Base-by-base conservation (phyloP, 805 yeast species). In the Lipomyces kockii region DNA sequence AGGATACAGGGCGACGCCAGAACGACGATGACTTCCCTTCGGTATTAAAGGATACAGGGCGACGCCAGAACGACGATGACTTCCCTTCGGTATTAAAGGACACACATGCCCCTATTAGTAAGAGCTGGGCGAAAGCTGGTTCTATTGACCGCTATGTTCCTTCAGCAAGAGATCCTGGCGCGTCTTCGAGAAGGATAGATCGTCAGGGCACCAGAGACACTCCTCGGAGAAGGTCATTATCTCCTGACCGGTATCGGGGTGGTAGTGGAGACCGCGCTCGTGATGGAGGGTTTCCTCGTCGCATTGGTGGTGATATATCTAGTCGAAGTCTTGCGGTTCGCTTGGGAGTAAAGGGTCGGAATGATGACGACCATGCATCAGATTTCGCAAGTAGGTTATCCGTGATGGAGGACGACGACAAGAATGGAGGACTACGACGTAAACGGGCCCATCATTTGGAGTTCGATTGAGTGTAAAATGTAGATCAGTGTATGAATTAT, bases 391-490 rank as follows among this genome's bases (percentile, higher is more conserved):
- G 53, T 39, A 37, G 64, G 22, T 35, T 61, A n/a, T 37, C 60
- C 22, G 61, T 14, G 22, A 46, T 6, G 54, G 62, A 60, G 20
- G 62, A 54, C 49, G 62, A 51, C 43, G 25, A 51, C 20, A 12
- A 8, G 29, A 52, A 53, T 52, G 53, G 62, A n/a, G 27, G 63
- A 29, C 43, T 25, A 4, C 58, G 64, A 22, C 43, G 68, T 14
- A 65, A 65, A 12, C 54, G 72, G 12, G 72, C 72, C 14, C 72
- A 69, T 51, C 72, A 69, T 55, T 43, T 43, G 49, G 49, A 43
- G 49, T 43, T 43, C 20, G 49, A 43, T 43, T 43, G 49, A 43
- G 20, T 43, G 20, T n/a, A 43, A 43, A 7, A 7, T 43, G 22
- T 14, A 37, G 43, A 37, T 37, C 22, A 43, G 49, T 7, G 20